These are phyloP conservation scores for Glycine latifolia DNA, from an alignment of 306 rosid species.

Conservation along the genomic window DNA sequence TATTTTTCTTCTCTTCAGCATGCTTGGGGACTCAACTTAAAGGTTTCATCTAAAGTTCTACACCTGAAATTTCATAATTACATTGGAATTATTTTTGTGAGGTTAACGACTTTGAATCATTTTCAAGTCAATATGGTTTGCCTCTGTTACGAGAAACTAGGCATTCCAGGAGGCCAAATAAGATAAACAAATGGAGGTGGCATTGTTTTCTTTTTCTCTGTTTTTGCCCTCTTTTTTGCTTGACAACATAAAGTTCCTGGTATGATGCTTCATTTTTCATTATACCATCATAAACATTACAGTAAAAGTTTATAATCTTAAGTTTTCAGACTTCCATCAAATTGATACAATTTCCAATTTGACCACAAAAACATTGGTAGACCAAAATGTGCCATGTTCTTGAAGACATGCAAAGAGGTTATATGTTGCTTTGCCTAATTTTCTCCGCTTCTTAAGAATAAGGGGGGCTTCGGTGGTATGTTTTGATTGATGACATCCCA, in stretches of 20 bases:
- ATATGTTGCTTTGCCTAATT: not conserved
- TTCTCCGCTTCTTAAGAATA: not conserved
- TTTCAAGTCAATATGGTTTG: not conserved
- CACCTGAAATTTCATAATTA: constrained; percentile 3
- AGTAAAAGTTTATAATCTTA: not conserved
- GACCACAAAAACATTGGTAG: constrained; percentile 3
- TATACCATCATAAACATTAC: not conserved
- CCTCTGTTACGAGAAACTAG: no score
- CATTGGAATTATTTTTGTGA: not conserved
- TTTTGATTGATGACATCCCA: not conserved
- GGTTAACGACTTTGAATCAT: constrained; percentile 2
- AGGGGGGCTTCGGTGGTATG: not conserved
- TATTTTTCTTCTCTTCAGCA: not conserved
- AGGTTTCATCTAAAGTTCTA: constrained; percentile 13
- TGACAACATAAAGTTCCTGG: not conserved
- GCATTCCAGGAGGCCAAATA: not conserved
- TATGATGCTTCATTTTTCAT: not conserved
- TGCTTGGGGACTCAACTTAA: constrained; percentile 3
- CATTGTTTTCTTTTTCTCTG: not conserved
- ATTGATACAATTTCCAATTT: not conserved
- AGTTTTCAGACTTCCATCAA: not conserved
- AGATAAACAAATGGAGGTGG: not conserved
- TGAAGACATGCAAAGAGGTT: constrained; percentile 5
- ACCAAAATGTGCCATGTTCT: constrained; percentile 21
- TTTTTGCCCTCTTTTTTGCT: not conserved